phyloP scores from a whole-genome alignment of 768 basidiomycete species.

The Paxillus ammoniavirescens region DNA sequence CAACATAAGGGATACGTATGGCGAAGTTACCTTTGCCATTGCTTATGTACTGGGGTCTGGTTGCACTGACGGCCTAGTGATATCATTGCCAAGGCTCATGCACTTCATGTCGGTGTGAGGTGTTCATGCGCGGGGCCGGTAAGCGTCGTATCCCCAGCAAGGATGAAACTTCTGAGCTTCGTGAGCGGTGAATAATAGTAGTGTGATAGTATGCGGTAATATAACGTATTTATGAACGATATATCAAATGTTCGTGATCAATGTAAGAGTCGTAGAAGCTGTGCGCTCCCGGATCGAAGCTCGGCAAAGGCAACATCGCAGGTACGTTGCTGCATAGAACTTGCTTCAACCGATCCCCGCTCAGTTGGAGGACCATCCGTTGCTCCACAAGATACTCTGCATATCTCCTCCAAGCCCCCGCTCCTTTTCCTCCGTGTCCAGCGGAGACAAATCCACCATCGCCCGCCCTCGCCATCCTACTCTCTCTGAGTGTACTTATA shows the following conservation, averaged over 20 bases:
- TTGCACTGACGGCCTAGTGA: too few relatives aligned
- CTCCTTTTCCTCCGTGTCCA: slow-evolving; percentile 38
- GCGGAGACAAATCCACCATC: slow-evolving; percentile 10
- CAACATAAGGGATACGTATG: not conserved
- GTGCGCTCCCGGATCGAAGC: slow-evolving; percentile 6
- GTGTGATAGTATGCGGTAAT: not conserved
- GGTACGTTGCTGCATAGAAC: slow-evolving; percentile 28
- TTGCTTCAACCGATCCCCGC: slow-evolving; percentile 40
- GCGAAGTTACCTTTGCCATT: not conserved
- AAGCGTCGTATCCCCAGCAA: too few relatives aligned
- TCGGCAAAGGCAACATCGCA: slow-evolving; percentile 3
- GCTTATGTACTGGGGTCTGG: not conserved
- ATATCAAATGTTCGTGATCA: not conserved
- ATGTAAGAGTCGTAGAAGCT: slow-evolving; percentile 4
- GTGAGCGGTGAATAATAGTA: not conserved
- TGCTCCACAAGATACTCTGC: slow-evolving; percentile 51
- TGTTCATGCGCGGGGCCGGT: too few relatives aligned
- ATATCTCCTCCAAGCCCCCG: slow-evolving; percentile 61
- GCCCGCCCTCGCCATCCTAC: slow-evolving; percentile 33
- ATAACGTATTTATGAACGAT: not conserved
- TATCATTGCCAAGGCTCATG: too few relatives aligned
- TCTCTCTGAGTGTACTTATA: slow-evolving; percentile 57
- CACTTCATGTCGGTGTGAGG: too few relatives aligned
- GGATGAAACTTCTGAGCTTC: not conserved
- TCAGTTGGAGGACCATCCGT: slow-evolving; percentile 51